Evolutionary conservation across 257 asterid genomes (phyloP), one percentile per base, ranked within the genome.

Genomic region (Solanum pennellii): DNA sequence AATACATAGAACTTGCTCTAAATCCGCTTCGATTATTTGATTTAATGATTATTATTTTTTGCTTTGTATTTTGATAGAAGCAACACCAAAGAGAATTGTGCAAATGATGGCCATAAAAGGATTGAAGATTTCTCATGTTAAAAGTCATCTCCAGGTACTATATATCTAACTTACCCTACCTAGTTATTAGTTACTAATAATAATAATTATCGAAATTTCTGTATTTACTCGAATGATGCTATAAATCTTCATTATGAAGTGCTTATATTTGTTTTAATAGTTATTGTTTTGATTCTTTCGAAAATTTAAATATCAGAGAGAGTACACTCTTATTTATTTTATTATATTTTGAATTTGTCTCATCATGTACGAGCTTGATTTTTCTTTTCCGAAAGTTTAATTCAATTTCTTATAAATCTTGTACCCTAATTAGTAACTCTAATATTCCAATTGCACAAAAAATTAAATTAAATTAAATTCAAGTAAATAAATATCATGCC

Each of bases 91-190:
- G 87, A 60, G 89, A 77, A 89, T 90, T 66, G 5, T 90, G 86
- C 91, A 89, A 68, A 52, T 66, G 89, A 90, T 90, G 92, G 92
- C 59, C 3, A 89, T 89, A 82, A 89, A 42, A 42, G 92, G 91
- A 56, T 90, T 90, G 47, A 68, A 86, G 45, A 87, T 89, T 86
- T 90, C 91, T 82, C 92, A 90, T 87, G 89, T 90, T 62, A 90
- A 90, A 86, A 90, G 92, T 41, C 92, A 90, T 87, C 89, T 90
- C 68, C 92, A 90, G 92, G 92, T 89, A 90, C 9, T 29, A 29
- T 76, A 68, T 56, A 52, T 21, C 31, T 65, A 66, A 12, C 27
- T 66, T 25, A 66, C 74, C 74, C 37, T 27, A 66, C 21, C 37
- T 66, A n/a, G 31, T n/a, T 62, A 62, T 7, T 66, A 12, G 60